Base-by-base conservation (phyloP, 2,329 filamentous ascomycete genomes). In the Talaromyces piceae region DNA sequence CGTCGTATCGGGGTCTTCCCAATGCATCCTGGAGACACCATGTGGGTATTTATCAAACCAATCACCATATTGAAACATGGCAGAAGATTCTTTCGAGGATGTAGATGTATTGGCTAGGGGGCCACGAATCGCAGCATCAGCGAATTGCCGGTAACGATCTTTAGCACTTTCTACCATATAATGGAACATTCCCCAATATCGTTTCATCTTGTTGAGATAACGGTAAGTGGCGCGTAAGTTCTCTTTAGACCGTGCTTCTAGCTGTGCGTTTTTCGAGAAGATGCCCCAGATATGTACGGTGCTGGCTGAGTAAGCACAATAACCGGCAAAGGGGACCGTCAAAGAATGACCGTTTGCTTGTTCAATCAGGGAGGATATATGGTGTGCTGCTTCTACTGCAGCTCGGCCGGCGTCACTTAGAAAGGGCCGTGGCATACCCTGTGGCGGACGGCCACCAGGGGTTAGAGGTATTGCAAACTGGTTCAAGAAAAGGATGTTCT, bases 171-270 rank as follows among this genome's bases (percentile, higher is more conserved):
- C 91, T 1, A 89, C 86, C 80, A 97, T 91, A 72, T 90, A 96
- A 65, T 95, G 88, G 64, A 97, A 96, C 86, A 96, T 95, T 54
- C 91, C 93, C 93, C 93, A 98, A 62, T 93, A 91, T 54, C 88
- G 88, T 75, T 95, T 96, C 88, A 97, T 95, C 69, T 88, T 93
- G 50, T 86, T 86, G 41, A 98, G 73, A 61, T 93, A 97, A 62
- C 86, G 88, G 61, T 97, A 86, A 58, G 95, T 97, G 57, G 84
- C 87, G 1, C 87, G 83, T 13, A 96, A 75, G 61, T 95, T 91
- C 57, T 84, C 82, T 70, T 94, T 95, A 7, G 88, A 89, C 7
- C 81, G 80, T 11, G 80, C 78, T 65, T 95, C 88, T 46, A 94
- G 78, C 9, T 81, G 73, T 12, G 83, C 73, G 57, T 94, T 91